Evolutionary conservation across 352 stramenopile genomes (phyloP).

Genomic region (Phytophthora megakarya): DNA sequence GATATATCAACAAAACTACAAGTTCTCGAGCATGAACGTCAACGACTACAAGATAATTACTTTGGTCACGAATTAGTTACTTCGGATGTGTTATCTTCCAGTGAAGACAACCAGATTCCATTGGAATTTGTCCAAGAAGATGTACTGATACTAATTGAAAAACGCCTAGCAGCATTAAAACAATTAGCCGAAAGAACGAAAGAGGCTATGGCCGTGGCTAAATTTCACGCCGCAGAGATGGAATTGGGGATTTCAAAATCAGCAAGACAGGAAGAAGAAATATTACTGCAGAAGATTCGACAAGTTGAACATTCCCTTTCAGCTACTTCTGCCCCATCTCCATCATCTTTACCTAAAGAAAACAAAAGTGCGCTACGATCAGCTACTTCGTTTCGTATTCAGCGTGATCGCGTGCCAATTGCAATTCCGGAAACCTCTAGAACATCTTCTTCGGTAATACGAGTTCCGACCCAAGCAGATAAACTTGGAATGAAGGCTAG

Average conservation of each 20-base stretch:
- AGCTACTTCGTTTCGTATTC: no score
- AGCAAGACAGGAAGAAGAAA: slow-evolving; percentile 14
- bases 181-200: slow-evolving; percentile 36
- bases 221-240: slow-evolving; percentile 14
- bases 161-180: slow-evolving; percentile 31
- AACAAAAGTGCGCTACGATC: no score
- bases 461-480: no score
- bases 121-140: slow-evolving; percentile 51
- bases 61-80: slow-evolving; percentile 46
- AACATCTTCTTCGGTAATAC: no score
- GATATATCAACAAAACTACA: slow-evolving; percentile 32
- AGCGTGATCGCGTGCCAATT: no score
- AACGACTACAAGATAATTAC: slow-evolving; percentile 34
- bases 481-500: no score
- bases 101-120: neutral
- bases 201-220: slow-evolving; percentile 40
- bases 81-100: slow-evolving; percentile 13
- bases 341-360: no score
- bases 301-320: no score
- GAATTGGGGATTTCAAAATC: neutral
- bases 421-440: no score
- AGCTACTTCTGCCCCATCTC: no score
- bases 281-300: slow-evolving; percentile 27
- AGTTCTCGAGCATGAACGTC: slow-evolving; percentile 39
- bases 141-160: slow-evolving; percentile 37